Conservation (phyloP, 148 eudicot species). For the Rhododendron kiyosumense region DNA sequence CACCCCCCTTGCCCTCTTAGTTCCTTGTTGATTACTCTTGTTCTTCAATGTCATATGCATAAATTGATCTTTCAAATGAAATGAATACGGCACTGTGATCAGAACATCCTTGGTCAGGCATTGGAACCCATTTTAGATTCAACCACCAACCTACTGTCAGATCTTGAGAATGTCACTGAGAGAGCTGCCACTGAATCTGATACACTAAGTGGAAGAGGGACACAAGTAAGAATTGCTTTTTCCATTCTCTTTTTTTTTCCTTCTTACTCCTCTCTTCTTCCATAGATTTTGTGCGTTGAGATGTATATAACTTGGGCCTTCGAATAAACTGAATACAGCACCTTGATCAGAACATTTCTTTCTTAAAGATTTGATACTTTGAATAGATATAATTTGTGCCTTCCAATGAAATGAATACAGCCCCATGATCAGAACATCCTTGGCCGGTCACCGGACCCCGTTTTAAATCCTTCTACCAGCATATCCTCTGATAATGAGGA, state of each 20-base stretch:
- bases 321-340: background rate
- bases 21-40: background rate
- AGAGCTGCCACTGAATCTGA: background rate
- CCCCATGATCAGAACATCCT: background rate
- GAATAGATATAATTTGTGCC: background rate
- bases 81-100: background rate
- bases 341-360: background rate
- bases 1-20: background rate
- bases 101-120: background rate
- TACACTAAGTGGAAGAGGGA: background rate
- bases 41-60: background rate
- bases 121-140: background rate
- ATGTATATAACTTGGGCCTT: background rate
- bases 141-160: background rate
- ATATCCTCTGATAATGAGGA: background rate
- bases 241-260: background rate
- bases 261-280: background rate
- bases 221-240: background rate
- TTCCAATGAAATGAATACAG: background rate
- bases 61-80: background rate
- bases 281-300: background rate
- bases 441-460: background rate
- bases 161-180: background rate
- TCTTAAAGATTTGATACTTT: background rate
- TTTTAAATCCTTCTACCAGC: background rate